Conservation (phyloP, 345 rosid species). For the Ricinus communis region DNA sequence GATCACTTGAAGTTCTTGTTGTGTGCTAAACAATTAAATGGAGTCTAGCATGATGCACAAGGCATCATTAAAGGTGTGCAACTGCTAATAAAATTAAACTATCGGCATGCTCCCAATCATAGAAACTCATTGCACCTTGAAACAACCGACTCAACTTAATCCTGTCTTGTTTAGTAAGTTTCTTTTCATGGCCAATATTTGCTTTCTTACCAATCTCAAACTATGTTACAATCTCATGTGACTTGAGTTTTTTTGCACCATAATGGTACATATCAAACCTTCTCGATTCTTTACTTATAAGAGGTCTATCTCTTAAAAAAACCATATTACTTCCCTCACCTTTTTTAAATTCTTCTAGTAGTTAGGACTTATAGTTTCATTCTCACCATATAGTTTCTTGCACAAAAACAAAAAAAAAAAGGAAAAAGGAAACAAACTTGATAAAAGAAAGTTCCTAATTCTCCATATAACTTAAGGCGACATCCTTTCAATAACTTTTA, state of each 20-base stretch:
- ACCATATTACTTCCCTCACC: slow-evolving; percentile 59
- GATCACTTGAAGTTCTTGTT: slow-evolving; percentile 59
- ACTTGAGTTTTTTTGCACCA: slow-evolving; percentile 50
- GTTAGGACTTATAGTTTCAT: slow-evolving; percentile 34
- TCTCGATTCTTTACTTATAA: slow-evolving; percentile 43
- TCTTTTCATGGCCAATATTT: slow-evolving; percentile 52
- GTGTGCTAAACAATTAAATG: slow-evolving; percentile 82
- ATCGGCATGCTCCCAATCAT: slow-evolving; percentile 85
- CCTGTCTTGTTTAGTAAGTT: slow-evolving; percentile 71
- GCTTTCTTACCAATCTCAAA: slow-evolving; percentile 44
- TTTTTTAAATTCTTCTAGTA: slow-evolving; percentile 30
- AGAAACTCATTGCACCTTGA: slow-evolving; percentile 79
- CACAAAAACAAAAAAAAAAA: too few relatives aligned
- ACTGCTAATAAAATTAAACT: slow-evolving; percentile 67
- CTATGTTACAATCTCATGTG: slow-evolving; percentile 27
- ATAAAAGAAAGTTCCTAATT: too few relatives aligned
- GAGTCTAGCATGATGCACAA: slow-evolving; percentile 86
- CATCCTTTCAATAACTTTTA: too few relatives aligned
- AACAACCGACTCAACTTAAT: slow-evolving; percentile 70
- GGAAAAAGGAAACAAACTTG: too few relatives aligned
- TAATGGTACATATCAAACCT: slow-evolving; percentile 41
- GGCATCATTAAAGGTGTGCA: slow-evolving; percentile 83
- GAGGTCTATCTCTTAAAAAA: slow-evolving; percentile 64
- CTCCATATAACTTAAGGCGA: too few relatives aligned
- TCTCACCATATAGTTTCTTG: too few relatives aligned